Conservation (phyloP, 306 rosid species). For the Inga leiocalycina region DNA sequence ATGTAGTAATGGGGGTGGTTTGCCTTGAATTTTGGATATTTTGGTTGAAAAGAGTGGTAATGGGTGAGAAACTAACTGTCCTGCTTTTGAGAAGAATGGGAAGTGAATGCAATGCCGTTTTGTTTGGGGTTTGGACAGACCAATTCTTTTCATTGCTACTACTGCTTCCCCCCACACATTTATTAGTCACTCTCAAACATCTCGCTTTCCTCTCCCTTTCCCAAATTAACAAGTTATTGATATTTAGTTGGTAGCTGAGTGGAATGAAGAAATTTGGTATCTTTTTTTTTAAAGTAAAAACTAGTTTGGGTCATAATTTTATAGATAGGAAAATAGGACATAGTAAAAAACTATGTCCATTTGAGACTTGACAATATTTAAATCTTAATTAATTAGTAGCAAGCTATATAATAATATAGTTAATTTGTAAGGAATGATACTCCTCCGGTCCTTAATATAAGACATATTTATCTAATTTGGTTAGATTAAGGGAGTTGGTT, state of each 20-base stretch:
- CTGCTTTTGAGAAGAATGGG: slow-evolving; percentile 49
- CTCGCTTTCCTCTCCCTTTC: not conserved
- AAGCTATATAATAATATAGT: too few species aligned
- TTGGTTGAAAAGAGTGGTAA: slow-evolving; percentile 51
- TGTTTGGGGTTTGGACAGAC: slow-evolving; percentile 75
- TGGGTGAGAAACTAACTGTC: slow-evolving; percentile 34
- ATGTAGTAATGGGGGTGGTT: not conserved
- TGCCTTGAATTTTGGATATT: slow-evolving; percentile 73
- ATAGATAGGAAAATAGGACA: too few species aligned
- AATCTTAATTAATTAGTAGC: too few species aligned
- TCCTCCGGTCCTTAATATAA: too few species aligned
- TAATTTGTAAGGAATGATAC: too few species aligned
- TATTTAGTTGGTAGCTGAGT: too few species aligned
- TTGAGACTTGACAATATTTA: too few species aligned
- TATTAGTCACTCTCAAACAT: slow-evolving; percentile 11
- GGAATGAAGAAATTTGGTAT: not conserved
- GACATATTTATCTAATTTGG: too few species aligned
- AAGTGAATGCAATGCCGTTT: slow-evolving; percentile 78
- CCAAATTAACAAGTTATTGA: not conserved
- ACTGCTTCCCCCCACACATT: not conserved
- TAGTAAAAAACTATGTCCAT: too few species aligned
- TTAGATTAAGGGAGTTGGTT: too few species aligned
- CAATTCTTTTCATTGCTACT: slow-evolving; percentile 19
- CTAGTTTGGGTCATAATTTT: not conserved
- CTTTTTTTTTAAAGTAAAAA: too few species aligned